Evolutionary conservation across 805 yeast species (phyloP), one percentile per base, ranked within the genome.

Genomic region (Diddensiella caesifluorescens): DNA sequence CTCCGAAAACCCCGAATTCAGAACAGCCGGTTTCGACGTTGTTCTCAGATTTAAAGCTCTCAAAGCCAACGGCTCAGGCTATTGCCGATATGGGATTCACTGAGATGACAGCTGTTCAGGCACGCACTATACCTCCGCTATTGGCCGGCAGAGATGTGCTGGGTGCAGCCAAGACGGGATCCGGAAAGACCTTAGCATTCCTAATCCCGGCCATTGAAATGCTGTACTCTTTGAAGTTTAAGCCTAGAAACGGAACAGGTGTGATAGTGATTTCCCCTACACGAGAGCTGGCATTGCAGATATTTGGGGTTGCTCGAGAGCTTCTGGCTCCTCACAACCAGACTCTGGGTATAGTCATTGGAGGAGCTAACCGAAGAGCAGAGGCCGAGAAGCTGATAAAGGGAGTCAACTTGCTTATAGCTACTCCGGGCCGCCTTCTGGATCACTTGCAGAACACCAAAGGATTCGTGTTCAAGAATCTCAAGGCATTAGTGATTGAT

Each of bases 91-190:
- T 92, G 96, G 97, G 96, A 1, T 92, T 92, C 67, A 71, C 77
- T 10, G 81, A 69, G 39, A 86, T 92, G 97, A 94, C 99, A 1
- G 78, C 80, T 49, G 97, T 92, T 6, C 99, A 92, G 66, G 82
- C 95, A 21, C 79, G 90, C 65, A 88, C 98, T 9, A 92, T 92
- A 42, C 97, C 98, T 4, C 97, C 98, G 7, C 71, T 92, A 48
- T 67, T 94, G 49, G 97, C 97, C 1, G 98, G 98, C 33, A 78
- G 90, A 54, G 99, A 92, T 65, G 97, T 94, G 16, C 73, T 92
- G 41, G 99, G 98, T 52, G 98, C 98, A n/a, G 99, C 99, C 44
- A 90, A 89, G 68, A 92, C 99, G 2, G 99, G 99, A 41, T 88
- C 97, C 1, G 99, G 99, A 61, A 92, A 92, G 69, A 92, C 99